Evolutionary conservation across 139 green algal species (phyloP).

Genomic region (Auxenochlorella pyrenoidosa): DNA sequence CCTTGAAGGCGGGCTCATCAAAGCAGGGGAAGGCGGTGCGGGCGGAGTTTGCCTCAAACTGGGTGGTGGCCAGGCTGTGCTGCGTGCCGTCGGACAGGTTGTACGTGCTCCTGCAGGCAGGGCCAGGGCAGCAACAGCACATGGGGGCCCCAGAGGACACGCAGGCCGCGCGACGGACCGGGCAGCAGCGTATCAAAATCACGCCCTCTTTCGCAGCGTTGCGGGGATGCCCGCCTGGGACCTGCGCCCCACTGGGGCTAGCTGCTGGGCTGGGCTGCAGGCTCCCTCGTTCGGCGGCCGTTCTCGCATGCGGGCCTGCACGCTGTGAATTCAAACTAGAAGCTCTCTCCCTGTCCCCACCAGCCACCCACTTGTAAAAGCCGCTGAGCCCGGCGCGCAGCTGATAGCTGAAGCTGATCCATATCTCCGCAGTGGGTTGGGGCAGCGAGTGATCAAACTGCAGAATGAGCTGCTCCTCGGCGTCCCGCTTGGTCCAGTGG

Average conservation of each 20-base stretch:
- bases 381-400: constrained; percentile 65
- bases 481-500: background rate
- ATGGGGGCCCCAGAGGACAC: too few species aligned
- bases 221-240: too few species aligned
- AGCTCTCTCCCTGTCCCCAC: too few species aligned
- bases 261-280: background rate
- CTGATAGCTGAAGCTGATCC: constrained; percentile 69
- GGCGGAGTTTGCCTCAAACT: constrained; percentile 84
- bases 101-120: constrained; percentile 52
- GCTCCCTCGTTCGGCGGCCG: background rate
- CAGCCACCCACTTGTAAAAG: constrained; percentile 59
- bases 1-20: constrained; percentile 92
- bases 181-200: too few species aligned
- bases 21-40: constrained; percentile 93
- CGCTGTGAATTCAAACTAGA: too few species aligned
- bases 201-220: too few species aligned
- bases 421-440: constrained; percentile 27
- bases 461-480: constrained; percentile 50
- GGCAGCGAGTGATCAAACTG: constrained; percentile 31
- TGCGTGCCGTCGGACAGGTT: constrained; percentile 35
- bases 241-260: background rate
- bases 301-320: too few species aligned
- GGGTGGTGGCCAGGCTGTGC: constrained; percentile 70
- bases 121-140: too few species aligned
- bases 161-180: too few species aligned